phyloP scores from a whole-genome alignment of 768 basidiomycete species.

The Rickenella mellea region DNA sequence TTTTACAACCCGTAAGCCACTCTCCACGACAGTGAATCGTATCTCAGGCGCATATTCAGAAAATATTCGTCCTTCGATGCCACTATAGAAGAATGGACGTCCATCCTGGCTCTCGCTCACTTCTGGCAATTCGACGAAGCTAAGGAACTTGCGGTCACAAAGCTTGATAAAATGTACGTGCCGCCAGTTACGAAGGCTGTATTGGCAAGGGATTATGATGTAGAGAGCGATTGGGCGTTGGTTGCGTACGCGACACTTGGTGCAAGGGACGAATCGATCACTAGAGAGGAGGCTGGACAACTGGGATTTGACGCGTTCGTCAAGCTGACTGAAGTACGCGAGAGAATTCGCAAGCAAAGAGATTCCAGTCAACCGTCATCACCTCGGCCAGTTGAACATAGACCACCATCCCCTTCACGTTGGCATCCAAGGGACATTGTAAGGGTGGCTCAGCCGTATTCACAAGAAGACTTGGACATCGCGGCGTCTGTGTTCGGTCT shows the following conservation, averaged over 20 bases:
- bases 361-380: no score
- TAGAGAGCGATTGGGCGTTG: constrained; percentile 30
- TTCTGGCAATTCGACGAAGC: constrained; percentile 48
- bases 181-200: constrained; percentile 34
- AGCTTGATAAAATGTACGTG: constrained; percentile 37
- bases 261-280: constrained; percentile 39
- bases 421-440: no score
- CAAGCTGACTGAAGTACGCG: constrained; percentile 43
- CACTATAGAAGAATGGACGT: constrained; percentile 34
- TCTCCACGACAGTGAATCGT: no score
- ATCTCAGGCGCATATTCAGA: not conserved
- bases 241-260: constrained; percentile 43
- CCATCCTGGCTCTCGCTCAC: constrained; percentile 42
- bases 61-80: constrained; percentile 20
- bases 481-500: no score
- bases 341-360: constrained; percentile 13
- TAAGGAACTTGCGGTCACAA: constrained; percentile 39
- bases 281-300: constrained; percentile 39
- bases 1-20: constrained; percentile 51
- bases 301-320: constrained; percentile 52
- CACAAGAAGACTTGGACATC: no score
- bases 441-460: no score
- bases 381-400: no score
- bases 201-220: not conserved
- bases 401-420: no score